Base-by-base conservation (phyloP, 2,329 filamentous ascomycete species). In the Cladosporium sp. region DNA sequence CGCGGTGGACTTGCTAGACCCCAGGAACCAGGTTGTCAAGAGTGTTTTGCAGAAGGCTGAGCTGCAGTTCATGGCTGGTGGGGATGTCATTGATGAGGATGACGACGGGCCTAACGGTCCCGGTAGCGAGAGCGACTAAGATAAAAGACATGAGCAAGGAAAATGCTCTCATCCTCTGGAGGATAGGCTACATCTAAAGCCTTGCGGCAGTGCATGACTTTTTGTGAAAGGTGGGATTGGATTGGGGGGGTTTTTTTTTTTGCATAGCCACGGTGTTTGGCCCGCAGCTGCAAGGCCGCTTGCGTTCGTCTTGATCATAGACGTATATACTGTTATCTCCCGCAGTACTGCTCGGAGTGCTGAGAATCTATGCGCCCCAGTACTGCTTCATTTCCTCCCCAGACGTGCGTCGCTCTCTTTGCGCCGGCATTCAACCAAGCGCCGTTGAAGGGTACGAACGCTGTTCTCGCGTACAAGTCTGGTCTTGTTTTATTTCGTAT, bases 1-100 rank as follows among this genome's bases (percentile, higher is more conserved):
- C 52, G 82, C 90, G 28, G 70, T 82, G 56, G 87, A 92, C 74
- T 82, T 93, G 61, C 87, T 87, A 57, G 89, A 93, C 74, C 89
- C 89, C 15, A 70, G 81, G 50, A 90, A 92, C 74, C 69, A 70
- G 22, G 82, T 80, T 55, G 77, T 92, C 56, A 78, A 81, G 63
- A 79, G 82, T 45, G 75, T 88, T 59, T 82, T 93, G 68, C 80
- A 86, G 73, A 84, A 85, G 75, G 87, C 88, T 62, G 88, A 92
- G 77, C 88, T 89, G 69, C 79, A 84, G 6, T 73, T 80, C 64
- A 72, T 71, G 61, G 75, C 74, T 19, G 77, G 74, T 3, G 75
- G 73, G 7, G 79, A 82, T 70, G 73, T 80, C 19, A 76, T 81
- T n/a, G 66, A 72, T 40, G 78, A 79, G 49, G 73, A 73, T 28